Evolutionary conservation across 495 filamentous ascomycete species (phyloP).

Genomic region (Neurospora cerealis): DNA sequence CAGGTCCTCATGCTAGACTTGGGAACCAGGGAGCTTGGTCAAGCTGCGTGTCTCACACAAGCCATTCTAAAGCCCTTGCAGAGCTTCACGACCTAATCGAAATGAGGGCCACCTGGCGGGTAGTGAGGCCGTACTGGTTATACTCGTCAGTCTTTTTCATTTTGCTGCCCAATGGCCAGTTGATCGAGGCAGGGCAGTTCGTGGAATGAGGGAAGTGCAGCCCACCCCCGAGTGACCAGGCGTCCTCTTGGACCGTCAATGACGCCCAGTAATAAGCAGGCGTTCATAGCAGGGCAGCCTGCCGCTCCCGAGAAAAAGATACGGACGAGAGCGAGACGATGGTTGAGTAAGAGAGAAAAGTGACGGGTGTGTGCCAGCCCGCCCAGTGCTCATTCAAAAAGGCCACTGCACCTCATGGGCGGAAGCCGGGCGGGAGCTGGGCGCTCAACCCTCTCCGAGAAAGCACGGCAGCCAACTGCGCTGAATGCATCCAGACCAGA

Average conservation of each 20-base stretch:
- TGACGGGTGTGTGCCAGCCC: neutral
- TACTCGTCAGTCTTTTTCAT: neutral
- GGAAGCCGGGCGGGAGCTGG: neutral
- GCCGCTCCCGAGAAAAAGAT: neutral
- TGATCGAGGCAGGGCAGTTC: neutral
- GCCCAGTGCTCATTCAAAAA: neutral
- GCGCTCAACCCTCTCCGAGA: neutral
- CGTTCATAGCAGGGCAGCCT: neutral
- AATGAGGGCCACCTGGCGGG: neutral
- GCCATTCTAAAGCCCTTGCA: neutral
- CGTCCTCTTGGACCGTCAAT: neutral
- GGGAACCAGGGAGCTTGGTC: neutral
- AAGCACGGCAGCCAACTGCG: neutral
- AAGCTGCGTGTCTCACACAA: neutral
- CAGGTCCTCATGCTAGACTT: neutral
- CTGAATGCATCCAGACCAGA: conserved; percentile 1
- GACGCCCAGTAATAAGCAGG: neutral
- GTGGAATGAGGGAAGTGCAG: neutral
- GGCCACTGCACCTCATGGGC: neutral
- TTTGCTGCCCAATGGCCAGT: neutral
- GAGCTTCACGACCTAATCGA: neutral
- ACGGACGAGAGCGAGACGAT: neutral
- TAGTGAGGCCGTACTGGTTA: neutral
- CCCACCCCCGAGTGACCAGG: neutral
- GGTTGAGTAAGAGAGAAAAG: neutral